These are phyloP conservation scores for Colletotrichum magnum DNA, from an alignment of 2,329 filamentous ascomycete genomes.

Conservation along the genomic window DNA sequence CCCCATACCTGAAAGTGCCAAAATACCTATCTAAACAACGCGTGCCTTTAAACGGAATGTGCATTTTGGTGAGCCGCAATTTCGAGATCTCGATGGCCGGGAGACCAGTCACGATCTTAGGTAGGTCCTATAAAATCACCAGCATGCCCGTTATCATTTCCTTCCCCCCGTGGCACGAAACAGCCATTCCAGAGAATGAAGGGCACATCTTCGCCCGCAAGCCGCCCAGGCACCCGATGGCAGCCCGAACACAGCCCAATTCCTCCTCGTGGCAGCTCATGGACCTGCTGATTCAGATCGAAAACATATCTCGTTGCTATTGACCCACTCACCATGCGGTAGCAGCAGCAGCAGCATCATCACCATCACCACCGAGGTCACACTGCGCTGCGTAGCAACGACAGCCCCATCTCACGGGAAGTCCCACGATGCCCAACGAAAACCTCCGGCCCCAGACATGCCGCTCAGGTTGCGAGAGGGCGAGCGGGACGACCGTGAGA, in stretches of 20 bases:
- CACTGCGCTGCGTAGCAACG: background rate
- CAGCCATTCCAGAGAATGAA: background rate
- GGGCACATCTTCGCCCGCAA: background rate
- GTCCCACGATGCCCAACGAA: background rate
- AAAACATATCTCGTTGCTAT: background rate
- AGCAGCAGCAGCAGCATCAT: background rate
- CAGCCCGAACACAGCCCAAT: slow-evolving; percentile 15
- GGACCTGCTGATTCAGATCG: slow-evolving; percentile 3
- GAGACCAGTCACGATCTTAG: too few relatives aligned
- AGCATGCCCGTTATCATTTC: too few relatives aligned
- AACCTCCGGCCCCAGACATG: background rate
- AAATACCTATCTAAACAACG: too few relatives aligned
- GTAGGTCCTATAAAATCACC: too few relatives aligned
- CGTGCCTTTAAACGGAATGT: too few relatives aligned
- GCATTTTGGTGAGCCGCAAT: too few relatives aligned
- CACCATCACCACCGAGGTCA: background rate
- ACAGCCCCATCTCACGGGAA: background rate
- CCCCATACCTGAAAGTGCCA: too few relatives aligned
- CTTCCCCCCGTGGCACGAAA: slow-evolving; percentile 3
- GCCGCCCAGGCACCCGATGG: slow-evolving; percentile 1
- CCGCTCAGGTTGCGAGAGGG: slow-evolving; percentile 21
- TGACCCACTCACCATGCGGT: background rate
- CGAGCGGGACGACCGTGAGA: slow-evolving; percentile 4
- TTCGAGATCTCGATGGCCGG: too few relatives aligned
- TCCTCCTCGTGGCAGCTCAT: slow-evolving; percentile 4